These are phyloP conservation scores for Blastobotrys niveus DNA, from an alignment of 1,139 yeast genomes.

Conservation along the genomic window DNA sequence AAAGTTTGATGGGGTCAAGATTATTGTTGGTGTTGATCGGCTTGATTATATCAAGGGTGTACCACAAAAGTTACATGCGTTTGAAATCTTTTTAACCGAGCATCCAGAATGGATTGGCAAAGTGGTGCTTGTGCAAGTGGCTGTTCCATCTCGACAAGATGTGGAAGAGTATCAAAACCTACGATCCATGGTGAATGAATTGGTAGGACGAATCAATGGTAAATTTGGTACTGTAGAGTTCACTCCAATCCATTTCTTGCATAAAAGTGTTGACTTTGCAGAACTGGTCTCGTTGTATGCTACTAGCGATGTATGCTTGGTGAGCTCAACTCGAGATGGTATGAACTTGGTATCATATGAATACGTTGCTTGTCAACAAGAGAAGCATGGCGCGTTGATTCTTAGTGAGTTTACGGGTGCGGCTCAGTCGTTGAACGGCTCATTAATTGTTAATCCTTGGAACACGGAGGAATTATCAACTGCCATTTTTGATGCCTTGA, in stretches of 20 bases:
- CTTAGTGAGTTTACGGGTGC: conserved; percentile 97
- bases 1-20: conserved; percentile 65
- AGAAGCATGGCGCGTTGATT: conserved; percentile 77
- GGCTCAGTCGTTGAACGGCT: conserved; percentile 95
- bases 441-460: conserved; percentile 95
- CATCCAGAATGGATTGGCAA: conserved; percentile 99
- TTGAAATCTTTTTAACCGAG: conserved; percentile 82
- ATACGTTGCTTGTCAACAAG: conserved; percentile 91
- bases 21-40: conserved; percentile 94
- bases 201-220: conserved; percentile 96
- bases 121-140: conserved; percentile 91
- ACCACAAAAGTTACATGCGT: conserved; percentile 93
- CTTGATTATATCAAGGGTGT: conserved; percentile 95
- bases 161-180: conserved; percentile 96
- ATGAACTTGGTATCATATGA: conserved; percentile 96
- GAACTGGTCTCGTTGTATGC: conserved; percentile 86
- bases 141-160: conserved; percentile 96
- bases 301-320: conserved; percentile 83
- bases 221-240: conserved; percentile 94
- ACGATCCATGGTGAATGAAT: conserved; percentile 89
- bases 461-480: conserved; percentile 89
- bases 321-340: conserved; percentile 94
- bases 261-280: conserved; percentile 82
- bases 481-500: conserved; percentile 80
- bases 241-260: conserved; percentile 96